Conservation (phyloP, 192 early-diverging fungal species). For the Entomortierella parvispora region DNA sequence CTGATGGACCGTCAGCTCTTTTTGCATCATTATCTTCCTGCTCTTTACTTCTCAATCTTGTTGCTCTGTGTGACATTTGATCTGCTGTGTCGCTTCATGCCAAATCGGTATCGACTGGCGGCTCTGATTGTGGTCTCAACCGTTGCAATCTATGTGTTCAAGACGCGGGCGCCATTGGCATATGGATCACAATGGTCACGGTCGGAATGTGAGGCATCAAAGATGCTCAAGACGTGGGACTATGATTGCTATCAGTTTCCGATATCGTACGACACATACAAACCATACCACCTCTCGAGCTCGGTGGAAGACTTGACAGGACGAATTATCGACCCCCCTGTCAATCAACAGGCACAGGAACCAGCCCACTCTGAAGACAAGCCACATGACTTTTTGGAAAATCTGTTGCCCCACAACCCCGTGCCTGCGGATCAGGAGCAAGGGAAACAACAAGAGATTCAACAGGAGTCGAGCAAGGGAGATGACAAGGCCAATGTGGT, state of each 20-base stretch:
- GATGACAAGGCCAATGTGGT: not conserved
- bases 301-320: not conserved
- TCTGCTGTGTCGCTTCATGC: constrained; percentile 72
- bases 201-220: constrained; percentile 78
- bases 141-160: constrained; percentile 72
- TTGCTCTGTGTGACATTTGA: constrained; percentile 79
- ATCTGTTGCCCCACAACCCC: constrained; percentile 18
- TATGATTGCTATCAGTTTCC: constrained; percentile 71
- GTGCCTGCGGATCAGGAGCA: not conserved
- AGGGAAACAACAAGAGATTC: not conserved
- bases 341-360: not conserved
- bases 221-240: constrained; percentile 88
- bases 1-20: constrained; percentile 92
- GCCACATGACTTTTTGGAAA: constrained; percentile 48
- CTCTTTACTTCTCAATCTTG: constrained; percentile 89
- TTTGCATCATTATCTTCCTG: constrained; percentile 94
- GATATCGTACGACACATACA: constrained; percentile 28
- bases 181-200: constrained; percentile 86
- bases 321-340: constrained; percentile 10
- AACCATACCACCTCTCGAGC: not conserved
- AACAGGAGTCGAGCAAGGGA: not conserved
- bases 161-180: constrained; percentile 77
- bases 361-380: not conserved
- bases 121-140: constrained; percentile 62
- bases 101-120: constrained; percentile 57